phyloP scores from a whole-genome alignment of 495 filamentous ascomycete species.

The Cercophora newfieldiana region DNA sequence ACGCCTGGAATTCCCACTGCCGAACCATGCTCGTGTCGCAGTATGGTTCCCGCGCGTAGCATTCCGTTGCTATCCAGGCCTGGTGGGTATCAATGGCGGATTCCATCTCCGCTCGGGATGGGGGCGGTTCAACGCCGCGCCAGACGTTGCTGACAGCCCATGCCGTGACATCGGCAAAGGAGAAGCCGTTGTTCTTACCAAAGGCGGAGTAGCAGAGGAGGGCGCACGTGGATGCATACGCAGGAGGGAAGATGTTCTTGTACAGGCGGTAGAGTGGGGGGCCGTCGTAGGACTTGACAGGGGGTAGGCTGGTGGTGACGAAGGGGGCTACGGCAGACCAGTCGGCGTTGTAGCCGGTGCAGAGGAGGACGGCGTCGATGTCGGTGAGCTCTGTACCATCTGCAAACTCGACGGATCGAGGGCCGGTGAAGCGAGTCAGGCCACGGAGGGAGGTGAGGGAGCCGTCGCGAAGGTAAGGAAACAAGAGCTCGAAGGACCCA shows the following conservation, averaged over 20 bases:
- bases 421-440: slow-evolving; percentile 31
- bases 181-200: slow-evolving; percentile 38
- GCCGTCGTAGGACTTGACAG: slow-evolving; percentile 18
- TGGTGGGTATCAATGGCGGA: slow-evolving; percentile 33
- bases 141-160: slow-evolving; percentile 42
- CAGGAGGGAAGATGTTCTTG: slow-evolving; percentile 42
- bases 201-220: slow-evolving; percentile 30
- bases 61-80: slow-evolving; percentile 29
- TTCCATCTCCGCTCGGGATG: slow-evolving; percentile 32
- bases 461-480: slow-evolving; percentile 29
- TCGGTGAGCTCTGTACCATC: slow-evolving; percentile 38
- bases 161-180: slow-evolving; percentile 36
- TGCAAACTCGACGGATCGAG: slow-evolving; percentile 33
- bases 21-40: slow-evolving; percentile 26
- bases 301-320: slow-evolving; percentile 24
- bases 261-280: slow-evolving; percentile 30
- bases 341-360: slow-evolving; percentile 41
- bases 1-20: slow-evolving; percentile 38
- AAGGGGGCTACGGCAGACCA: slow-evolving; percentile 24
- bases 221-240: slow-evolving; percentile 35
- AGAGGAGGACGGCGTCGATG: slow-evolving; percentile 40
- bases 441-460: slow-evolving; percentile 29
- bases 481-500: slow-evolving; percentile 27
- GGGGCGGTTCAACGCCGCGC: slow-evolving; percentile 32
- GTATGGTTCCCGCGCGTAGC: slow-evolving; percentile 20